These are phyloP conservation scores for Helenozyma rhizophorensis DNA, from an alignment of 805 yeast genomes.

Conservation along the genomic window DNA sequence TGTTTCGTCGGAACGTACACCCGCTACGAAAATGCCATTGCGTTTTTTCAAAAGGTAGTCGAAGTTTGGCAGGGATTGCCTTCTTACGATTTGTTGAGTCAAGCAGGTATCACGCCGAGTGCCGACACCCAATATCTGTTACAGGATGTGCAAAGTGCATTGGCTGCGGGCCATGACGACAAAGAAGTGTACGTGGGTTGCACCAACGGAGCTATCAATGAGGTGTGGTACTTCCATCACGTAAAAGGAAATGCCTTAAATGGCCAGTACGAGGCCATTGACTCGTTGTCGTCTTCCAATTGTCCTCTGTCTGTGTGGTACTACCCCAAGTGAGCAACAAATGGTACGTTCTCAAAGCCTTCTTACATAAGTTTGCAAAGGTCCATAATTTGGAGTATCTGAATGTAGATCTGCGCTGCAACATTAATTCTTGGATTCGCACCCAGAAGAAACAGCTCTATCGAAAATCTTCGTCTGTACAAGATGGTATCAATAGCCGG, in stretches of 20 bases:
- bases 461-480: no score
- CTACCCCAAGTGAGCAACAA: conserved; percentile 6
- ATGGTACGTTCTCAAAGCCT: no score
- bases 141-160: conserved; percentile 49
- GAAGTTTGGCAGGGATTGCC: conserved; percentile 55
- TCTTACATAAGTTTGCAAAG: no score
- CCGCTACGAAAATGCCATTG: conserved; percentile 50
- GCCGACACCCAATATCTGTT: conserved; percentile 52
- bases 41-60: conserved; percentile 62
- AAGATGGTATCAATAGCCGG: no score
- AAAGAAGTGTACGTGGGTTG: conserved; percentile 59
- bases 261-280: conserved; percentile 44
- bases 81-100: conserved; percentile 59
- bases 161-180: conserved; percentile 45
- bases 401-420: no score
- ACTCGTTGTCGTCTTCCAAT: conserved; percentile 3
- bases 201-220: conserved; percentile 46
- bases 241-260: conserved; percentile 67
- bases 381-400: no score
- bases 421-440: no score
- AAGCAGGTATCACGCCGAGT: conserved; percentile 72
- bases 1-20: conserved; percentile 49
- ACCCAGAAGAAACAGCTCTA: no score
- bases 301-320: conserved; percentile 8
- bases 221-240: conserved; percentile 79